Base-by-base conservation (phyloP, 192 early-diverging fungal genomes). In the Diversispora epigaea region DNA sequence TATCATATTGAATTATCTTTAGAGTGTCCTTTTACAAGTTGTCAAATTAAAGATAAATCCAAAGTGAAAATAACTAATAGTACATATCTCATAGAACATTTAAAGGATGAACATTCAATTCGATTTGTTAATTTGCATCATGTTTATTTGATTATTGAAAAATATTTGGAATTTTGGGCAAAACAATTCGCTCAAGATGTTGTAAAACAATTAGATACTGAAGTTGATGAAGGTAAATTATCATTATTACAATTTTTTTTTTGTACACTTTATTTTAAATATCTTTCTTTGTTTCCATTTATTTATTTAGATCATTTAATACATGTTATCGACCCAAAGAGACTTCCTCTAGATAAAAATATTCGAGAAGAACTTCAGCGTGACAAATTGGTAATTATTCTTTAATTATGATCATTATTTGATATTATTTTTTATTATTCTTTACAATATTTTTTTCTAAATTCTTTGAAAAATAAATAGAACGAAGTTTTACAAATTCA, bases 91-190 rank as follows among this genome's bases (percentile, higher is more conserved):
- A 85, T 88, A 15, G 76, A 79, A 0, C 94, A 96, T 77, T 70
- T 96, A 68, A 84, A 87, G 52, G 77, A 84, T 15, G 82, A 71
- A 6, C 94, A 96, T 80, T 52, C 83, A 12, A 25, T 93, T 43
- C 78, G 78, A 3, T 89, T 96, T 73, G 86, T 86, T 75, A 88
- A 92, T 67, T 78, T 93, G 15, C 86, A 89, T 69, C 93, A 93
- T 68, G 91, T 93, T 84, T 88, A 90, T 68, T 89, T 94, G 71
- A 84, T 87, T 3, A 71, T 94, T 54, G 91, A 96, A 66, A 77
- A 81, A 25, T 96, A 96, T 79, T 76, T 96, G 22, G 82, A 84
- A 47, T 85, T 87, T 61, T 96, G 92, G 91, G 89, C 92, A 6
- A 80, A 84, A 47, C 78, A 80, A 57, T 72, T 91, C 9, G 76